Evolutionary conservation across 345 rosid species (phyloP).

Genomic region (Linum tenue): DNA sequence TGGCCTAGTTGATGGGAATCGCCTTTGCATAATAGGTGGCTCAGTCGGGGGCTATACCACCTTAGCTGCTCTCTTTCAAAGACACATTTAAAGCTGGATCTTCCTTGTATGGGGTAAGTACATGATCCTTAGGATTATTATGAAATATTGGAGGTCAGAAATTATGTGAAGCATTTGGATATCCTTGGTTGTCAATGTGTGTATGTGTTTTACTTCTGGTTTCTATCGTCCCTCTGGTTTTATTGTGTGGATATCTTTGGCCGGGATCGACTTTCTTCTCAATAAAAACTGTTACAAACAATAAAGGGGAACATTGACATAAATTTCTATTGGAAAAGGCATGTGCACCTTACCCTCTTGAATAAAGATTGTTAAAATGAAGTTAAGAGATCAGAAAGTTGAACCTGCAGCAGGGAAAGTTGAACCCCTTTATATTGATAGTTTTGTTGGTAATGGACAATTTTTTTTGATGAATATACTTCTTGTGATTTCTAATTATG

Average conservation of each 20-base stretch:
- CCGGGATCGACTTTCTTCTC: neutral
- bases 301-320: neutral
- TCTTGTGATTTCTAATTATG: constrained; percentile 6
- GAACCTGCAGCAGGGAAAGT: constrained; percentile 55
- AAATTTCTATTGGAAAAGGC: no score
- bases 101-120: constrained; percentile 81
- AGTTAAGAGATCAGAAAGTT: neutral
- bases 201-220: neutral
- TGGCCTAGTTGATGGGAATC: constrained; percentile 61
- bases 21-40: constrained; percentile 91
- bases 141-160: neutral
- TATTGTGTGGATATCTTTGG: neutral
- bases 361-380: no score
- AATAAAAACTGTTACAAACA: no score
- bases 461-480: neutral
- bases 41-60: constrained; percentile 98
- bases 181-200: neutral
- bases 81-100: constrained; percentile 90
- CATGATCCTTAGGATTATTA: neutral
- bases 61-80: constrained; percentile 83
- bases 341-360: no score
- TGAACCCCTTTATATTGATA: constrained; percentile 75
- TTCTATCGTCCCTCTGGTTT: no score
- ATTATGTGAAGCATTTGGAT: constrained; percentile 4
- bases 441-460: constrained; percentile 71